Evolutionary conservation across 2,329 filamentous ascomycete species (phyloP).

Genomic region (Colletotrichum tropicale): DNA sequence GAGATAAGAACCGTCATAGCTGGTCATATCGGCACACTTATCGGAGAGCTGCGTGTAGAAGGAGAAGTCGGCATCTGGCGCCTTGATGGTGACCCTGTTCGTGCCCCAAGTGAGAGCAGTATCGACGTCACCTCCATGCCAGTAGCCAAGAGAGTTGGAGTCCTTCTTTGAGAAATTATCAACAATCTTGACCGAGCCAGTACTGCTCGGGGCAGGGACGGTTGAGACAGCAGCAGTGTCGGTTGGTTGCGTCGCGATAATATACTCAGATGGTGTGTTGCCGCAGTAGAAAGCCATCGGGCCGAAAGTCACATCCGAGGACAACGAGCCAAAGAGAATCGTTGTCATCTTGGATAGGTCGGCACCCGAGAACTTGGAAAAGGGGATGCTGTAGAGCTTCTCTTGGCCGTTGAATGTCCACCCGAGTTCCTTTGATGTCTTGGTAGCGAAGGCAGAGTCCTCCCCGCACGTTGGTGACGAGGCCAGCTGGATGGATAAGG

Average conservation of each 20-base stretch:
- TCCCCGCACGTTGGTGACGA: constrained; percentile 49
- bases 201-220: constrained; percentile 51
- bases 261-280: constrained; percentile 50
- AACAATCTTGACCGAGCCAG: constrained; percentile 58
- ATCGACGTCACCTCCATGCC: constrained; percentile 66
- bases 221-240: constrained; percentile 48
- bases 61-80: constrained; percentile 51
- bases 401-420: constrained; percentile 66
- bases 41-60: constrained; percentile 61
- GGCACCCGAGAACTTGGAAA: constrained; percentile 54
- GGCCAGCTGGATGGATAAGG: constrained; percentile 56
- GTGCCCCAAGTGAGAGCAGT: constrained; percentile 56
- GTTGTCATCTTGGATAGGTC: constrained; percentile 57
- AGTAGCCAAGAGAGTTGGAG: constrained; percentile 66
- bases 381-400: constrained; percentile 61
- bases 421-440: constrained; percentile 54
- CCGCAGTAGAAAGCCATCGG: constrained; percentile 66
- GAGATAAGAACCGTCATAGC: constrained; percentile 63
- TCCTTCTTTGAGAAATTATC: constrained; percentile 61
- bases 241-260: constrained; percentile 42
- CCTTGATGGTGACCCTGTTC: constrained; percentile 51
- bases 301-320: constrained; percentile 53
- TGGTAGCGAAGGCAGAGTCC: constrained; percentile 35
- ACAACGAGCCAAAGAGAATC: constrained; percentile 53
- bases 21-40: constrained; percentile 51